These are phyloP conservation scores for Avicennia marina DNA, from an alignment of 257 asterid species.

Conservation along the genomic window DNA sequence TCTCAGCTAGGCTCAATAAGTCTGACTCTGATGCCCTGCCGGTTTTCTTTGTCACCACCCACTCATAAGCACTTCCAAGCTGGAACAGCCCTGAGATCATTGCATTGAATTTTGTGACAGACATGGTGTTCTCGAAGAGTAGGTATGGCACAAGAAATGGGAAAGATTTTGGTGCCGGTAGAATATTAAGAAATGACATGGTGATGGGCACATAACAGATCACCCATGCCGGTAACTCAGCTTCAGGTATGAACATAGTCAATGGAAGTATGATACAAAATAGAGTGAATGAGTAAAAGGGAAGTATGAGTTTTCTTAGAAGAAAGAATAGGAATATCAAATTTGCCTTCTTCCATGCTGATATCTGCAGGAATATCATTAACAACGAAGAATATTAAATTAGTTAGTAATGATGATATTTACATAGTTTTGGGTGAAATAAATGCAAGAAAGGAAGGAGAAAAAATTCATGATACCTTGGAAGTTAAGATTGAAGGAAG, in stretches of 20 bases:
- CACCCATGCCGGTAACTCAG: constrained; percentile 42
- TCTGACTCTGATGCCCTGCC: constrained; percentile 45
- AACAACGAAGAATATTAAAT: not conserved
- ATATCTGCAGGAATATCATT: constrained; percentile 22
- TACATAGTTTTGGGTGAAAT: no score
- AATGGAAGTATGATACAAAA: constrained; percentile 45
- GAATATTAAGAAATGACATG: constrained; percentile 41
- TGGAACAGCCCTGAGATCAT: constrained; percentile 46
- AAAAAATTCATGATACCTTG: constrained; percentile 22
- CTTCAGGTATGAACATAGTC: constrained; percentile 48
- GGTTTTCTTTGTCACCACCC: constrained; percentile 43
- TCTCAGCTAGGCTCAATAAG: constrained; percentile 33
- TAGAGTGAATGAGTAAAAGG: constrained; percentile 48
- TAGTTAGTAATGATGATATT: no score
- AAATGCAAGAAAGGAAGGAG: no score
- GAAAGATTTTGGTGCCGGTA: constrained; percentile 39
- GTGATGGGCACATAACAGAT: constrained; percentile 37
- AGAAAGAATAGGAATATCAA: constrained; percentile 43
- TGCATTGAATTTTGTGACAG: constrained; percentile 43
- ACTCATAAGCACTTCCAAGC: constrained; percentile 42
- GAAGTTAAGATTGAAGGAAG: constrained; percentile 31
- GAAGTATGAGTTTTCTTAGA: constrained; percentile 40
- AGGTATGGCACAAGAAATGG: constrained; percentile 43
- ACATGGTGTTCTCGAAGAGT: constrained; percentile 48
- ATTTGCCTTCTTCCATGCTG: constrained; percentile 40